These are phyloP conservation scores for Polytrichum commune DNA, from an alignment of 225 moss, liverwort and hornwort species.

Conservation along the genomic window DNA sequence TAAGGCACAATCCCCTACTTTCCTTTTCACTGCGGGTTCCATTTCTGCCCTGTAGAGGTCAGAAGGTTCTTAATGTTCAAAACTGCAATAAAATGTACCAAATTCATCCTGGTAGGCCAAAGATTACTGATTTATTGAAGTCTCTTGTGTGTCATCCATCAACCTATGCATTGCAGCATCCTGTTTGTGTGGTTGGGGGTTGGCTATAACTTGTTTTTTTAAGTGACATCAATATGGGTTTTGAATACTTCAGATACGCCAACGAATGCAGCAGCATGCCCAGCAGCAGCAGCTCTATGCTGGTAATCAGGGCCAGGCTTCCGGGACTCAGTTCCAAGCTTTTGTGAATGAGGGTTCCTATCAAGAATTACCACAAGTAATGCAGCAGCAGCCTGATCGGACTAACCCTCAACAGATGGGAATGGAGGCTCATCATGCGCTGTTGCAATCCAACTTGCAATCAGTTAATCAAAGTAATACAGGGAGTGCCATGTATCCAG, in stretches of 20 bases:
- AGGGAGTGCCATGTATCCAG: slow-evolving; percentile 51
- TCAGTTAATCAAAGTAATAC: slow-evolving; percentile 41
- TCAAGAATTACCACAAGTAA: slow-evolving; percentile 83
- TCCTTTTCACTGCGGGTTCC: slow-evolving; percentile 13
- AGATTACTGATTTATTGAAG: no score
- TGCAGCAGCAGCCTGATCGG: slow-evolving; percentile 61
- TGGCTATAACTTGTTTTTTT: not conserved
- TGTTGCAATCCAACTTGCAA: slow-evolving; percentile 60
- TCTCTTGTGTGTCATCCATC: no score
- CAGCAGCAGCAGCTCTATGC: slow-evolving; percentile 74
- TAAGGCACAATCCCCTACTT: slow-evolving; percentile 25
- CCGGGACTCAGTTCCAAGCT: slow-evolving; percentile 86
- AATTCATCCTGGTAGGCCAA: no score
- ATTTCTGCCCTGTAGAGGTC: not conserved
- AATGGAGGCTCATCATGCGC: slow-evolving; percentile 54
- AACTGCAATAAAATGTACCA: not conserved
- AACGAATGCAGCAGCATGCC: slow-evolving; percentile 53
- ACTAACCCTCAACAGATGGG: slow-evolving; percentile 50
- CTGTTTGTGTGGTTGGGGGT: not conserved
- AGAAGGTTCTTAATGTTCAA: not conserved
- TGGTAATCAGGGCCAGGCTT: slow-evolving; percentile 60
- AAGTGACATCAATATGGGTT: slow-evolving; percentile 10
- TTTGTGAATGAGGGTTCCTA: slow-evolving; percentile 82
- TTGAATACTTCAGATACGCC: slow-evolving; percentile 49
- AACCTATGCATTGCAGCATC: no score